Base-by-base conservation (phyloP, 768 basidiomycete genomes). In the Mycena kentingensis region DNA sequence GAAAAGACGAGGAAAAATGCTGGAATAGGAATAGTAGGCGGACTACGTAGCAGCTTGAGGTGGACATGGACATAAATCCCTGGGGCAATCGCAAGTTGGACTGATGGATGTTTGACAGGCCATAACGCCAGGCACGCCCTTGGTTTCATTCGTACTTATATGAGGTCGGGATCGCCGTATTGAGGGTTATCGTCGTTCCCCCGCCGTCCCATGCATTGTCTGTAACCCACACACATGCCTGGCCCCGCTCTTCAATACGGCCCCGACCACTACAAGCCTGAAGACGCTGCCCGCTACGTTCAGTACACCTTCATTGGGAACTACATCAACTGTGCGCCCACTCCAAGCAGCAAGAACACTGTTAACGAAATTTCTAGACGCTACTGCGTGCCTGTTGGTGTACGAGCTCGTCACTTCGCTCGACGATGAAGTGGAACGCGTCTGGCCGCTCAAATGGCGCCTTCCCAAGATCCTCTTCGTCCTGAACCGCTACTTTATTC, bases 381-480 rank as follows among this genome's bases (percentile, higher is more conserved):
- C 69, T 1, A 62, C 65, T 2, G 38, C 66, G 32, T 44, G 51
- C 6, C 52, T 73, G 22, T 43, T 63, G 41, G 51, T 67, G 7
- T 70, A 64, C 51, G 71, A 73, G 25, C 46, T 59, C 15, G 16
- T 69, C 3, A 46, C 65, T 36, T 64, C 61, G 4, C 55, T 64
- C 22, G 58, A 51, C 22, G 60, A 52, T 13, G 71, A 69, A 39
- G 53, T 63, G 1, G 64, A 63, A 31, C 58, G 63, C 21, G 39
- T 71, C 19, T 73, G 71, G 69, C 58, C 55, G 71, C 56, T 61
- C 29, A 41, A 35, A 50, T 63, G 59, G 55, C 51, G 58, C 27
- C 52, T 63, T 8, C 61, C 61, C 13, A 63, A 60, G 48, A 22
- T 60, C 6, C 32, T 63, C 16, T 63, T 60, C 52, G 27, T 63